These are phyloP conservation scores for Cercospora sp. DNA, from an alignment of 2,329 filamentous ascomycete species.

Conservation along the genomic window DNA sequence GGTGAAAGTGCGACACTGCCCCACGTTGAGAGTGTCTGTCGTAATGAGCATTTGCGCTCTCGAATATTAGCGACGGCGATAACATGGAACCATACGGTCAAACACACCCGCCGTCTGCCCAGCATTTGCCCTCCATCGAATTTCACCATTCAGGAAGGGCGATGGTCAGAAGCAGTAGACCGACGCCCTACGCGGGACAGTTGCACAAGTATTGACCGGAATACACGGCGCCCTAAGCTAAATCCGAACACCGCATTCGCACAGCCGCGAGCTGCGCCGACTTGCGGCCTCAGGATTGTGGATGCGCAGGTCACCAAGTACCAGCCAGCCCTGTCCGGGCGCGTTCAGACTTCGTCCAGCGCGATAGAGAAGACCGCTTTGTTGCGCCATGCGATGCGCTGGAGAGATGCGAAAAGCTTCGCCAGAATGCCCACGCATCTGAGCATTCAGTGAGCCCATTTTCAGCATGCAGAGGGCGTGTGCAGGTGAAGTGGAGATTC, in stretches of 20 bases:
- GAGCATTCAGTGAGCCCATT: neutral
- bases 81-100: neutral
- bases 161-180: neutral
- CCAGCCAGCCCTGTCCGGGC: constrained; percentile 6
- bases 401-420: neutral
- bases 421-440: neutral
- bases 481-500: neutral
- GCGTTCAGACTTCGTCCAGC: neutral
- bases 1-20: neutral
- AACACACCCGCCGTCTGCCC: neutral
- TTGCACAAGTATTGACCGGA: neutral
- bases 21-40: neutral
- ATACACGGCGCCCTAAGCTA: neutral
- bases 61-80: neutral
- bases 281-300: constrained; percentile 12
- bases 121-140: too few relatives aligned
- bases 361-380: neutral
- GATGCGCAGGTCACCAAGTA: neutral
- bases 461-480: neutral
- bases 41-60: neutral
- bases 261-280: constrained; percentile 2
- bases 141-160: neutral
- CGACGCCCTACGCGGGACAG: constrained; percentile 6
- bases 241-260: constrained; percentile 10
- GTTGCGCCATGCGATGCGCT: neutral